Base-by-base conservation (phyloP, 169 alveolate genomes). In the Eimeria falciformis region DNA sequence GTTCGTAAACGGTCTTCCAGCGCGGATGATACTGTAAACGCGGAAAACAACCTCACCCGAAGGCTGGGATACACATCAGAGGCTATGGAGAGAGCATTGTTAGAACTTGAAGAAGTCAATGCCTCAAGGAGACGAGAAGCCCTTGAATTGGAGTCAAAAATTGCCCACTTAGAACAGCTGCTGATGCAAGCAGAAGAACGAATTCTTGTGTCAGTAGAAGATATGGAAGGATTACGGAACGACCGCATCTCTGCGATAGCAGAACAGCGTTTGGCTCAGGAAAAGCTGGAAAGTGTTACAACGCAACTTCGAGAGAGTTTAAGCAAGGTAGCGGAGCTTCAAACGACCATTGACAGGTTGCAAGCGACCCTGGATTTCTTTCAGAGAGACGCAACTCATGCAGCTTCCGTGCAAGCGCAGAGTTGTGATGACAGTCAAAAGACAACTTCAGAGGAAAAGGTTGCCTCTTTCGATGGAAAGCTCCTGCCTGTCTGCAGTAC, bases 31-130 rank as follows among this genome's bases (percentile, higher is more conserved):
- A 3, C 18, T 9, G 69, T 46, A 3, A 40, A 55, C 33, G 69
- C 66, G 0, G 46, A 43, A n/a, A 46, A 12, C 27, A 66, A 5
- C 47, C 47, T 50, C 47, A 6, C 68, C 27, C 86, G 29, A 0
- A 46, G 46, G 86, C 27, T 81, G 71, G 55, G 37, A 27, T 50
- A 40, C 56, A 56, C 53, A 33, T 81, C 55, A 5, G 89, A 81
- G 75, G 89, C 89, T 29, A 81, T 81, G 89, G 89, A 81, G 56
- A 55, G 89, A 55, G 89, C 89, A 25, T 46, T 81, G 25, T 53
- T 81, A 17, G 89, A 81, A 45, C 37, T 81, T 12, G 89, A 81
- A 43, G 89, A 81, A 23, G 33, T 79, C 47, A 27, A 73, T 40
- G 46, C 73, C 47, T 53, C 73, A n/a, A 43, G 55, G 55, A 47